Evolutionary conservation across 225 moss, liverwort and hornwort genomes (phyloP).

Genomic region (Pseudisothecium myosuroides): DNA sequence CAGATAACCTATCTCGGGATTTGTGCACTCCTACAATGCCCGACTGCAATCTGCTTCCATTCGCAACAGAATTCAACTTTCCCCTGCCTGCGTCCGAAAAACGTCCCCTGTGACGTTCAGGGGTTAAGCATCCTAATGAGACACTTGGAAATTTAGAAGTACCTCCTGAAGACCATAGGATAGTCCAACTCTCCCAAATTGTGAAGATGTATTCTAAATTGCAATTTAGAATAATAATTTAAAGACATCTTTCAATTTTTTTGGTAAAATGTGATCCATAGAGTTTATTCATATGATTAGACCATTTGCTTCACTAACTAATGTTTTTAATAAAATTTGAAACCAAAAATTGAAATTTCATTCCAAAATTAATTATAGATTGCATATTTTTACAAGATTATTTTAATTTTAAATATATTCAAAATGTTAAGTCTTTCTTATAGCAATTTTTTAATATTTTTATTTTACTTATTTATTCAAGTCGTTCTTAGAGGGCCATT

Average conservation of each 20-base stretch:
- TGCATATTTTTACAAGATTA: not conserved
- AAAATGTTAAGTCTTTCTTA: not conserved
- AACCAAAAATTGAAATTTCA: not conserved
- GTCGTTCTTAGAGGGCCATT: not conserved
- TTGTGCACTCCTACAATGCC: no score
- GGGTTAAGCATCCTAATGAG: no score
- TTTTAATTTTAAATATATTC: not conserved
- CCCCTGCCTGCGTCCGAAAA: no score
- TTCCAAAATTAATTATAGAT: no score
- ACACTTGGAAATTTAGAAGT: rapidly evolving
- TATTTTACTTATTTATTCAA: not conserved
- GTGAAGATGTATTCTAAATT: not conserved
- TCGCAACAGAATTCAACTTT: no score
- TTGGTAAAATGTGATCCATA: not conserved
- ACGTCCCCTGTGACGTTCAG: no score
- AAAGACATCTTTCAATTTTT: no score
- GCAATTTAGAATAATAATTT: not conserved
- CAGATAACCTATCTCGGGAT: no score
- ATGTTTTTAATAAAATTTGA: not conserved
- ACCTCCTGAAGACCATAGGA: rapidly evolving
- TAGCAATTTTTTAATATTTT: not conserved
- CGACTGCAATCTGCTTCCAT: no score
- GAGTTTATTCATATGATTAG: not conserved
- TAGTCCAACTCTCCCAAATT: not conserved
- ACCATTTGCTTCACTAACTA: rapidly evolving